Conservation (phyloP, 148 eudicot genomes). For the Persicaria tinctoria region DNA sequence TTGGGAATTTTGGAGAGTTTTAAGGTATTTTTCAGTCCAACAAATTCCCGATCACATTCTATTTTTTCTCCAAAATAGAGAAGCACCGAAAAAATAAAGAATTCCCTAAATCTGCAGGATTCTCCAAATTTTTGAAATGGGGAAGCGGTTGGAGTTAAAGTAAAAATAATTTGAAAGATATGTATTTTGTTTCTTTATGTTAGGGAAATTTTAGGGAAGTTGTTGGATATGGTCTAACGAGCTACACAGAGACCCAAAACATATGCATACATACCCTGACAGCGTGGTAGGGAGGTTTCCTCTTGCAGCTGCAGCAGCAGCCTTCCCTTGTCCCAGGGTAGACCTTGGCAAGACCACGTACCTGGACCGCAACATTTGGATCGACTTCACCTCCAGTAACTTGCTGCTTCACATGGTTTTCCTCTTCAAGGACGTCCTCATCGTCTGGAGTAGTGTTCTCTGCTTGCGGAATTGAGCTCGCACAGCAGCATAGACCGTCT, state of each 20-base stretch:
- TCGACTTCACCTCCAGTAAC: slow-evolving; percentile 38
- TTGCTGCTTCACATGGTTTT: slow-evolving; percentile 62
- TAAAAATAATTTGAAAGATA: no score
- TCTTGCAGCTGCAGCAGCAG: slow-evolving; percentile 67
- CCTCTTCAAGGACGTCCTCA: slow-evolving; percentile 74
- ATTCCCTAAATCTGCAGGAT: no score
- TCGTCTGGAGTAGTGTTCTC: slow-evolving; percentile 46
- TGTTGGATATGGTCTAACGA: no score
- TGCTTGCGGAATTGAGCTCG: slow-evolving; percentile 34
- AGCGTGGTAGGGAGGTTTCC: slow-evolving; percentile 68
- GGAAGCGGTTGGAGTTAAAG: no score
- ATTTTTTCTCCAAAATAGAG: no score
- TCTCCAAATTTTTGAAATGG: no score
- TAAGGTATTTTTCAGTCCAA: no score
- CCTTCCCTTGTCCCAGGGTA: slow-evolving; percentile 51
- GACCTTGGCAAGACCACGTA: slow-evolving; percentile 73
- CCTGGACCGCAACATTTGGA: slow-evolving; percentile 62
- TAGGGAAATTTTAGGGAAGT: not conserved
- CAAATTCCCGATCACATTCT: no score
- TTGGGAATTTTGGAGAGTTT: no score
- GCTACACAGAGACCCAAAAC: no score
- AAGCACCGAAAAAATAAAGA: not conserved
- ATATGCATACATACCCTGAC: slow-evolving; percentile 33
- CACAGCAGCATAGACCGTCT: slow-evolving; percentile 74
- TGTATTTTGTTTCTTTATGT: not conserved